phyloP scores from a whole-genome alignment of 2,329 filamentous ascomycete species.

The Trichophyton verrucosum region DNA sequence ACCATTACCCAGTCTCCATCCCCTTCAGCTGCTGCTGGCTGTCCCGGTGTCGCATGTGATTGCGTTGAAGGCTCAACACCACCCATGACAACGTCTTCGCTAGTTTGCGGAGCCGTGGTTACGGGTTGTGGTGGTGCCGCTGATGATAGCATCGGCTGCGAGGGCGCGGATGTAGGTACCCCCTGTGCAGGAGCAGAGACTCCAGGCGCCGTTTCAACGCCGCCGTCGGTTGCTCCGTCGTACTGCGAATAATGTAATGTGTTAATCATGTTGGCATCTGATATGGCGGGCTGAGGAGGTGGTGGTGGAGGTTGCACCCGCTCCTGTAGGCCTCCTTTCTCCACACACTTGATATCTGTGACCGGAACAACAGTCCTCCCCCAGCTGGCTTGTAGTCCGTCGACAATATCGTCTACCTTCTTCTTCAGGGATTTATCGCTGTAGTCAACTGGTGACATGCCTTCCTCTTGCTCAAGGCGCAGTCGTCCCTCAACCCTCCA shows the following conservation, averaged over 20 bases:
- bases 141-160: neutral
- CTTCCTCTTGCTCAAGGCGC: slow-evolving; percentile 23
- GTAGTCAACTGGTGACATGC: slow-evolving; percentile 25
- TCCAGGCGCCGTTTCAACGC: neutral
- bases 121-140: slow-evolving; percentile 9
- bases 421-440: slow-evolving; percentile 31
- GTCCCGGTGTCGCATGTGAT: slow-evolving; percentile 28
- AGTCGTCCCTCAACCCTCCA: slow-evolving; percentile 51
- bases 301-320: slow-evolving; percentile 22
- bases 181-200: neutral
- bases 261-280: neutral
- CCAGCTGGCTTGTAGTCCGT: slow-evolving; percentile 59
- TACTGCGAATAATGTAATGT: neutral
- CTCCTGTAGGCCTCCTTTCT: slow-evolving; percentile 65
- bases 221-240: neutral
- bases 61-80: slow-evolving; percentile 26
- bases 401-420: slow-evolving; percentile 57
- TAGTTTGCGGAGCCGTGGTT: slow-evolving; percentile 8
- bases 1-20: slow-evolving; percentile 63
- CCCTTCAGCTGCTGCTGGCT: slow-evolving; percentile 40
- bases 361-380: slow-evolving; percentile 54
- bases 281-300: neutral
- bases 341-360: slow-evolving; percentile 55
- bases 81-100: slow-evolving; percentile 43
- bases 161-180: neutral